Percentiles rank a stretch among this genome's conserved stretches.
phyloP scores from a whole-genome alignment of 2,329 filamentous ascomycete species.

The Ophiosphaerella herpotricha region DNA sequence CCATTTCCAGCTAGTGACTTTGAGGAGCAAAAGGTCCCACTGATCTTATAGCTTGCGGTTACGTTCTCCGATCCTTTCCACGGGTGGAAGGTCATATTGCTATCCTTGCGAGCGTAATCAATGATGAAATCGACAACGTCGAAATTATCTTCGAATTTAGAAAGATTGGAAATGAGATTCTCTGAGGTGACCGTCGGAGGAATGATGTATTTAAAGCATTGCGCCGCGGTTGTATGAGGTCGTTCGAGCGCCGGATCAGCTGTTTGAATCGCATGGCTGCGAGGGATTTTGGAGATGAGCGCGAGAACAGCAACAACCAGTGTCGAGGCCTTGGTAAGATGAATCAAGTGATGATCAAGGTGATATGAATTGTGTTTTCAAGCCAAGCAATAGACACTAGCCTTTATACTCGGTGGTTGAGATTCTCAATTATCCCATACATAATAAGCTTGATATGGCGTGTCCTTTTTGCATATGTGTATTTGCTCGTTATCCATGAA shows the following conservation, averaged over 20 bases:
- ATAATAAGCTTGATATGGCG: no score
- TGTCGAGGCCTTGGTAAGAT: no score
- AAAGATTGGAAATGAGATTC: not conserved
- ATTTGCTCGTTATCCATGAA: no score
- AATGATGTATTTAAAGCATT: not conserved
- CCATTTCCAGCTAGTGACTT: not conserved
- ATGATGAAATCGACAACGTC: not conserved
- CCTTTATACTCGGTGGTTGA: no score
- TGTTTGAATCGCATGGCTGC: no score
- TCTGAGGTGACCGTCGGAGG: not conserved
- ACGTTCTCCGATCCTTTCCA: not conserved
- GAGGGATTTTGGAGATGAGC: no score
- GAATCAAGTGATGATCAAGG: no score
- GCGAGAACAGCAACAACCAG: no score
- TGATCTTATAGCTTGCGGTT: not conserved
- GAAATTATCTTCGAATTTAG: not conserved
- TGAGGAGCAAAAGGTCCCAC: not conserved
- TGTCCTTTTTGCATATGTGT: no score
- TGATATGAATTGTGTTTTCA: no score
- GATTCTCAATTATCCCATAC: no score
- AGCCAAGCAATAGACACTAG: no score
- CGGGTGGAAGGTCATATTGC: not conserved
- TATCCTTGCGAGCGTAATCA: not conserved
- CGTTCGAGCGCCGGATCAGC: not conserved
- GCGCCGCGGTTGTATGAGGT: not conserved